Evolutionary conservation across 257 asterid species (phyloP).

Genomic region (Salvia splendens): DNA sequence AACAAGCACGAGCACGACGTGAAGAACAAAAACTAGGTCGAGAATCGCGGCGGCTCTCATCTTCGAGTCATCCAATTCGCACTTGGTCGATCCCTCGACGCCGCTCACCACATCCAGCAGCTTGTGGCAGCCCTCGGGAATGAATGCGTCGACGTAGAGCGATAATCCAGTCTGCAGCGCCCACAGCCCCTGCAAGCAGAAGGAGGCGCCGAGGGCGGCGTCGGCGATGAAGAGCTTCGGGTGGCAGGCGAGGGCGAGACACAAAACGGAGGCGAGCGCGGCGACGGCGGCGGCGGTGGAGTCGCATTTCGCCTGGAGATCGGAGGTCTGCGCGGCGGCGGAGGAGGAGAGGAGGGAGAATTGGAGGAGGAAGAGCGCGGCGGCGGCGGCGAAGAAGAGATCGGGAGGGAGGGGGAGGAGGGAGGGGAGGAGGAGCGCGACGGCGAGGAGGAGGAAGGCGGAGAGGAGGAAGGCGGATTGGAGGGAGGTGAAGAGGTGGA

Average conservation of each 20-base stretch:
- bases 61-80: conserved; percentile 90
- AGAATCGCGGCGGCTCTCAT: conserved; percentile 81
- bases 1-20: conserved; percentile 62
- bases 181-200: conserved; percentile 88
- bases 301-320: conserved; percentile 78
- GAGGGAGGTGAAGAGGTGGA: conserved; percentile 74
- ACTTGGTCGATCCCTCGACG: conserved; percentile 93
- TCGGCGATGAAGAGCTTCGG: conserved; percentile 66
- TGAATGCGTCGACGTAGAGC: conserved; percentile 79
- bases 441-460: conserved; percentile 65
- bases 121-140: conserved; percentile 96
- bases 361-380: conserved; percentile 68
- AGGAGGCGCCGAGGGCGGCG: conserved; percentile 60
- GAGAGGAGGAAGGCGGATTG: conserved; percentile 66
- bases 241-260: conserved; percentile 57
- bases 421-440: conserved; percentile 53
- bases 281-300: conserved; percentile 58
- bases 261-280: conserved; percentile 50
- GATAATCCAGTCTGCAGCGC: conserved; percentile 84
- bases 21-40: conserved; percentile 70
- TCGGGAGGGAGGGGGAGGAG: conserved; percentile 70
- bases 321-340: conserved; percentile 84
- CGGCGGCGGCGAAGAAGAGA: conserved; percentile 64
- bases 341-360: conserved; percentile 56
- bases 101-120: conserved; percentile 84